A percentile compares a stretch with the other conserved stretches of the same genome.
Conservation (phyloP, 352 stramenopile species). For the Globisporangium mamillatum region DNA sequence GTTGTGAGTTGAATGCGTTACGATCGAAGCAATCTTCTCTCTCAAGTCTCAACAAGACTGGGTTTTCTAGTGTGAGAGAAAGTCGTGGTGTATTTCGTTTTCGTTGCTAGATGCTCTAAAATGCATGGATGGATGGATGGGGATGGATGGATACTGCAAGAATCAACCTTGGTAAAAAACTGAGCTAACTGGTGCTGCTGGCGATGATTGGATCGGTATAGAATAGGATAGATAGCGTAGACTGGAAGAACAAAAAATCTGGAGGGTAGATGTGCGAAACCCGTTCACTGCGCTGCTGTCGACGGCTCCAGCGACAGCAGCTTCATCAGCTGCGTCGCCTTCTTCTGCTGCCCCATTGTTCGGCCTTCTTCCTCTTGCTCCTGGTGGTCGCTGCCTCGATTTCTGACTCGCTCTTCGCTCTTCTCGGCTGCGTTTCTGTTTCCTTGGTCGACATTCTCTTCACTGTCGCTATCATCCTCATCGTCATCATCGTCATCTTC, state of each 20-base stretch:
- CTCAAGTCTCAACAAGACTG: not conserved
- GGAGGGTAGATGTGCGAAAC: not conserved
- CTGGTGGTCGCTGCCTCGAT: constrained; percentile 22
- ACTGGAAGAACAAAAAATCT: not conserved
- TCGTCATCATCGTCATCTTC: constrained; percentile 29
- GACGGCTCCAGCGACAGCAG: constrained; percentile 44
- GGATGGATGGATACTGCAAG: constrained; percentile 4
- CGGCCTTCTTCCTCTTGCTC: not conserved
- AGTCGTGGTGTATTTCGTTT: not conserved
- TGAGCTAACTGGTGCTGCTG: not conserved
- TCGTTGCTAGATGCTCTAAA: not conserved
- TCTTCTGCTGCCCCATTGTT: constrained; percentile 16
- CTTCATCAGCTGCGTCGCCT: constrained; percentile 46
- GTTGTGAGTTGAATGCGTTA: not conserved
- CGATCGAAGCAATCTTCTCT: not conserved
- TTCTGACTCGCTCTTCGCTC: constrained; percentile 24
- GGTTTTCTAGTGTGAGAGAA: not conserved
- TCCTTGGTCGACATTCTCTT: constrained; percentile 16
- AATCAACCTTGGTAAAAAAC: not conserved
- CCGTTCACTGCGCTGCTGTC: not conserved
- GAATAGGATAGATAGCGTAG: constrained; percentile 3
- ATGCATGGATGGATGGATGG: not conserved
- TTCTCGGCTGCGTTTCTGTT: not conserved
- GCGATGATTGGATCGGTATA: not conserved
- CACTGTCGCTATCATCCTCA: constrained; percentile 26